Evolutionary conservation across 176 grass and related monocot species (phyloP), one percentile per base, ranked within the genome.

Genomic region (Carex cristatella): DNA sequence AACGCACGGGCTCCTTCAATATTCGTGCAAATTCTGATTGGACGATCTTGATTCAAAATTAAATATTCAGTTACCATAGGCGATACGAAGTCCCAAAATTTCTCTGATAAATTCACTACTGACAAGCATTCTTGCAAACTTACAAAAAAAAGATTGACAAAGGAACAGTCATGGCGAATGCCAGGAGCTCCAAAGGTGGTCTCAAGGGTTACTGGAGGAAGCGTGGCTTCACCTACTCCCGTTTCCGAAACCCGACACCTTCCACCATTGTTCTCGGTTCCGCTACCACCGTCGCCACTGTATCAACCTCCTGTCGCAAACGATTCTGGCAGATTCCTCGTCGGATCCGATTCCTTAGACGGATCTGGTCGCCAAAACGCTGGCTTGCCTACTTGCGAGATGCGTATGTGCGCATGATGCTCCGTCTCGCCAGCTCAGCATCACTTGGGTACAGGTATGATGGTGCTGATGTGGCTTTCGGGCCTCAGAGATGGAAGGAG

Each of bases 181-280:
- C 84, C 10, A 80, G 84, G 38, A 84, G 65, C 23, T 76, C 16
- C 75, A 91, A 87, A 69, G 82, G 82, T 4, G 85, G 91, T 84
- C 76, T 97, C 84, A 93, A 89, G 61, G 79, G 63, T 27, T 93
- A 92, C 85, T 97, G 91, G 88, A 92, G 82, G 91, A 89, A 79
- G 14, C 86, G 88, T 7, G 82, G 33, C 84, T 86, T 69, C 3
- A 81, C 83, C n/a, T 92, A 87, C 67, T 63, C 85, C 85, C 86
- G 84, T 65, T 42, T 90, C 77, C 81, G 48, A 33, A 75, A 86
- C 77, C 88, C 86, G 42, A 67, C 80, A 13, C 87, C 81, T 28
- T 33, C 59, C 44, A 70, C 87, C 38, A 69, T 70, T 11, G 19
- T 88, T 86, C 83, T 96, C 83, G 87, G 87, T 11, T 81, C 23